Evolutionary conservation across 148 eudicot genomes (phyloP), one percentile per base, ranked within the genome.

Genomic region (Vaccinium darrowii): DNA sequence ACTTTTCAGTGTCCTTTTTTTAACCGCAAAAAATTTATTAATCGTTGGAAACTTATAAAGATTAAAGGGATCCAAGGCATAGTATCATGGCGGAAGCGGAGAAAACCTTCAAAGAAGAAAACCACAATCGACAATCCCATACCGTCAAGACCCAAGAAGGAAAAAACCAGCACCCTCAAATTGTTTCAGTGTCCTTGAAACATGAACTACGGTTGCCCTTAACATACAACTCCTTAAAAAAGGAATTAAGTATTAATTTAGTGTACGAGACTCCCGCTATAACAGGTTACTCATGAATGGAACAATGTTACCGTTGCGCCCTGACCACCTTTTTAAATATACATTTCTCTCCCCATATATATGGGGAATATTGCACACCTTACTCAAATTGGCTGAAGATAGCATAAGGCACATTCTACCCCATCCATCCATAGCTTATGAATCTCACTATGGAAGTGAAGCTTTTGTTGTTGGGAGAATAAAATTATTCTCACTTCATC

Each of bases 381-480:
- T 1, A 27, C 39, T 69, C 74, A 69, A 69, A 69, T 69, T 27
- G 74, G 74, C 39, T 12, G 36, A 69, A 69, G 74, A 69, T 39
- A 69, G 74, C 74, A 69, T 69, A 69, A 69, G 39, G 74, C 33
- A 69, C 74, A 69, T 5, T 69, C 6, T 27, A 39, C 74, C 74
- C 74, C 74, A 27, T 69, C 73, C 73, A 27, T 67, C 74, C 74
- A 69, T 27, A 27, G 39, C 33, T 1, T 3, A 25, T 25, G 36
- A 67, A 67, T 11, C 73, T 67, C 14, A 67, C 73, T 25, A 11
- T 23, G 27, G 74, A 69, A 69, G 13, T 33, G 39, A 69, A 69
- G 74, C 74, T 69, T 69, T 30, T 69, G 74, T 12, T 13, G 39
- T 69, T 69, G 39, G 74, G 74, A 69, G 74, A 69, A 69, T 69